Base-by-base conservation (phyloP, 108 stramenopile species). In the Nitzschia palea region DNA sequence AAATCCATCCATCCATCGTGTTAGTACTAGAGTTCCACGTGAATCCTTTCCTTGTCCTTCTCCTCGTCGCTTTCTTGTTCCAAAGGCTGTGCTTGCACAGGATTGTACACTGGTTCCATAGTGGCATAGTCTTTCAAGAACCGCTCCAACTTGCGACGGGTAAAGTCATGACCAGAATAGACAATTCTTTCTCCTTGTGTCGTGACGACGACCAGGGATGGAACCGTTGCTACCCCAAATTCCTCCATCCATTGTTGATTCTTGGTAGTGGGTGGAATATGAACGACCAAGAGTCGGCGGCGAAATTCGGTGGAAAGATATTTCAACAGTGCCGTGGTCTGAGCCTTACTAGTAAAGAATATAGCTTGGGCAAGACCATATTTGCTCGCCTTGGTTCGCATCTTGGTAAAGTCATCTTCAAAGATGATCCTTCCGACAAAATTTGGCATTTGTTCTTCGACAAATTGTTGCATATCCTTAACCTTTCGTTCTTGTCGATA, bases 401-500 rank as follows among this genome's bases (percentile, higher is more conserved):
- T 76, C 53, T 81, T 79, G 33, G 30, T 37, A 29, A 82, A 76
- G 20, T 84, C 81, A 3, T 69, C 70, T 14, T 27, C 25, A 71
- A 62, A 52, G 12, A 25, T 77, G 54, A 87, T 50, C 17, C 70
- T 53, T 47, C 85, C 81, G 6, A 78, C 74, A 62, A 71, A 82
- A 57, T 55, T 75, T 22, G 86, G 81, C 75, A 87, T 84, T 18
- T 80, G 55, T 40, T 79, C 62, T 33, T 84, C 78, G 15, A 84
- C 57, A 58, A 82, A 87, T 14, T 70, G 48, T 57, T 77, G 62
- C 76, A 87, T 80, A 55, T 85, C 86, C 12, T 55, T 56, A 0
- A 76, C 81, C 44, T 80, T 87, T 10, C 86, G 69, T 62, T 87
- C 86, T 33, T 85, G 76, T 27, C 36, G 44, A 55, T 87, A 87